Evolutionary conservation across 148 eudicot species (phyloP).

Genomic region (Vaccinium vitisidaea): DNA sequence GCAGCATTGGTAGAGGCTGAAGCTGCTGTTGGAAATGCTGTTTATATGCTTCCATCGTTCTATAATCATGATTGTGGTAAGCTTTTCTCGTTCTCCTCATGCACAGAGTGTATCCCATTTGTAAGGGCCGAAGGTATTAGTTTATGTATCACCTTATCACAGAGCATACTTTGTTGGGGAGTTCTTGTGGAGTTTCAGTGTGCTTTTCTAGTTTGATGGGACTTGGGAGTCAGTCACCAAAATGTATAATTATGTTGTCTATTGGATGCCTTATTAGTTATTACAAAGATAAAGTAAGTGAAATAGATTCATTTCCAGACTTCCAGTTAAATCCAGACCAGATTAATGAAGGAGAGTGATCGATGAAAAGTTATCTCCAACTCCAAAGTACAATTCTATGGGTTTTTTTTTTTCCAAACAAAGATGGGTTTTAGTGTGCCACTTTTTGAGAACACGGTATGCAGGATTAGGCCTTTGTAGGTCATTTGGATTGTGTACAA

Average conservation of each 20-base stretch:
- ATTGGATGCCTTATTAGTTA: background rate
- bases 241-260: background rate
- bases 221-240: background rate
- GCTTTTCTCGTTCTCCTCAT: slow-evolving; percentile 18
- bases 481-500: background rate
- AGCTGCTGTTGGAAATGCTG: slow-evolving; percentile 92
- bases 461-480: background rate
- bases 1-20: slow-evolving; percentile 74
- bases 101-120: background rate
- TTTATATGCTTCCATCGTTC: slow-evolving; percentile 89
- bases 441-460: background rate
- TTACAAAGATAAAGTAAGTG: background rate
- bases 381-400: background rate
- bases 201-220: background rate
- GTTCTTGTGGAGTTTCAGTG: background rate
- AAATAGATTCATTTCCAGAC: background rate
- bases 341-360: background rate
- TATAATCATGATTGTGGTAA: slow-evolving; percentile 97
- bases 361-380: background rate
- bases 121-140: background rate
- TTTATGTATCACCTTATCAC: background rate
- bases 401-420: background rate
- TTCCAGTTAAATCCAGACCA: background rate
- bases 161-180: background rate
- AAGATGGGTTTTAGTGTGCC: background rate